These are phyloP conservation scores for Solanum boliviense DNA, from an alignment of 257 asterid species.

Conservation along the genomic window DNA sequence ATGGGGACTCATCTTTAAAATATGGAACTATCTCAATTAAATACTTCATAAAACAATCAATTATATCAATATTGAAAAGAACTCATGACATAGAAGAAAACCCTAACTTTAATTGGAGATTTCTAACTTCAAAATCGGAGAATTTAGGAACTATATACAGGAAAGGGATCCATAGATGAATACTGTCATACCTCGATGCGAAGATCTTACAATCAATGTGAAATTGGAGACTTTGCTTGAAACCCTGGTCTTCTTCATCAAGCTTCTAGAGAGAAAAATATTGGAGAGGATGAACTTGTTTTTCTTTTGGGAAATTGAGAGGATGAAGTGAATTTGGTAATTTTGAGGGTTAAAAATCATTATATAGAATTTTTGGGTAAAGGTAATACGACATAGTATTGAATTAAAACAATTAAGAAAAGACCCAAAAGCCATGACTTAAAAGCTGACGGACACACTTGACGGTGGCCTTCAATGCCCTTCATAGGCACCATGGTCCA, in stretches of 20 bases:
- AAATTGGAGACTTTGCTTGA: not conserved
- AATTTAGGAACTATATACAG: not conserved
- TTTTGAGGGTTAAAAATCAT: not conserved
- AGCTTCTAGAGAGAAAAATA: not conserved
- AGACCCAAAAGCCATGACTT: not conserved
- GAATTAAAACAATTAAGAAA: too few relatives aligned
- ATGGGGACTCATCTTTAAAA: not conserved
- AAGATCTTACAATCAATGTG: too few relatives aligned
- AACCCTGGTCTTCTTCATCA: not conserved
- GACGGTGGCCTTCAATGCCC: too few relatives aligned
- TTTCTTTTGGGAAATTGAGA: not conserved
- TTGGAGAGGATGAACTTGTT: not conserved
- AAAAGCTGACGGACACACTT: not conserved
- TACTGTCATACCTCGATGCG: not conserved
- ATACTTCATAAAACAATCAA: not conserved
- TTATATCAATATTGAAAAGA: not conserved
- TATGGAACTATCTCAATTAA: too few relatives aligned
- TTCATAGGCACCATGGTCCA: not conserved
- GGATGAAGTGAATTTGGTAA: not conserved
- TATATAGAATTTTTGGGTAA: not conserved
- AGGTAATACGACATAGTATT: not conserved
- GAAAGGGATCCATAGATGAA: not conserved
- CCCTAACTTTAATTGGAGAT: not conserved
- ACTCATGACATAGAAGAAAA: not conserved
- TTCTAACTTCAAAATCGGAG: too few relatives aligned